These are phyloP conservation scores for Conidiobolus incongruus DNA, from an alignment of 371 early-diverging fungal species.

Conservation along the genomic window DNA sequence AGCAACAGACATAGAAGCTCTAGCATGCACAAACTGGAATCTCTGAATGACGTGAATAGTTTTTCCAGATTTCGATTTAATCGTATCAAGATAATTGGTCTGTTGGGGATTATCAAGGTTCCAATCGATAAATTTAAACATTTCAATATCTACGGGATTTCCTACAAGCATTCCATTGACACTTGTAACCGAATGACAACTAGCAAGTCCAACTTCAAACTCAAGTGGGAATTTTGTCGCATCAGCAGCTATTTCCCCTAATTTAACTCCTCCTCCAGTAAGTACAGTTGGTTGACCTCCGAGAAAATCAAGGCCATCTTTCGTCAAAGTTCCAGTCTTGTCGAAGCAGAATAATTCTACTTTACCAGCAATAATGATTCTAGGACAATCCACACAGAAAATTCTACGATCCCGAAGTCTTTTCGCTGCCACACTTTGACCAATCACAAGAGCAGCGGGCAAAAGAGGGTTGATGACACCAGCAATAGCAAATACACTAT, in stretches of 20 bases:
- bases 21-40: constrained; percentile 68
- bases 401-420: constrained; percentile 30
- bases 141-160: no score
- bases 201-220: constrained; percentile 16
- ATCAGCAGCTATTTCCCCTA: background rate
- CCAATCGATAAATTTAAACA: constrained; percentile 60
- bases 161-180: constrained; percentile 55
- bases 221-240: background rate
- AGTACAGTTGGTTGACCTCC: background rate
- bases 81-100: constrained; percentile 16
- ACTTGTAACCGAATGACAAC: constrained; percentile 58
- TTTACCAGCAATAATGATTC: constrained; percentile 34
- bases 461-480: constrained; percentile 30
- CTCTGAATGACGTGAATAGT: constrained; percentile 29
- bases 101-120: background rate
- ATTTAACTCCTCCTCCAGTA: background rate
- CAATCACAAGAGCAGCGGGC: constrained; percentile 72
- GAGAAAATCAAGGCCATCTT: constrained; percentile 3
- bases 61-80: constrained; percentile 1
- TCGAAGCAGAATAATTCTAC: constrained; percentile 84
- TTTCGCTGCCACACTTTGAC: constrained; percentile 57
- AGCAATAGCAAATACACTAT: constrained; percentile 46
- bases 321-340: constrained; percentile 62
- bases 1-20: constrained; percentile 69
- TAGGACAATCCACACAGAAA: constrained; percentile 42